These are phyloP conservation scores for Pseudomicrostroma phylloplanum DNA, from an alignment of 1,284 basidiomycete genomes.

Conservation along the genomic window DNA sequence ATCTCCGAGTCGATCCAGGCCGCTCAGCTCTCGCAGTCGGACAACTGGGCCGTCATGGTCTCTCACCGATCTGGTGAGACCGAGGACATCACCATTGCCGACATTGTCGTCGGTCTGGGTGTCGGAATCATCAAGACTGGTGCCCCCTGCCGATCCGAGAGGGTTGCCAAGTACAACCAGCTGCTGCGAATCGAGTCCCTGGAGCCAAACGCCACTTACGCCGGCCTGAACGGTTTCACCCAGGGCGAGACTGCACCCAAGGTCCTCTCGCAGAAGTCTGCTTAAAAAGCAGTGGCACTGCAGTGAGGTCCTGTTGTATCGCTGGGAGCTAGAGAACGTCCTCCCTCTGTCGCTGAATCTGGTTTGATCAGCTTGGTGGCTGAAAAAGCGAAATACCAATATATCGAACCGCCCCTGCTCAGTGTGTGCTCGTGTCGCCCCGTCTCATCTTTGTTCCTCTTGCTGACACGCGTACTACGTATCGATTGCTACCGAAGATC, in stretches of 20 bases:
- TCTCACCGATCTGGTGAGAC: slow-evolving; percentile 93
- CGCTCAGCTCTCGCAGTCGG: slow-evolving; percentile 90
- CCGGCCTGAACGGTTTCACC: slow-evolving; percentile 45
- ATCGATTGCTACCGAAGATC: too few species aligned
- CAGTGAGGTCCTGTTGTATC: too few species aligned
- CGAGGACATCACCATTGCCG: slow-evolving; percentile 70
- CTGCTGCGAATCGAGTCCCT: slow-evolving; percentile 46
- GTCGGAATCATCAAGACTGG: slow-evolving; percentile 97
- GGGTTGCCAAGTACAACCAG: slow-evolving; percentile 68
- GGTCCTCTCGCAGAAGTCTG: slow-evolving; percentile 15
- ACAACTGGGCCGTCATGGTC: slow-evolving; percentile 98
- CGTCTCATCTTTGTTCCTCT: too few species aligned
- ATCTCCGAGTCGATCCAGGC: slow-evolving; percentile 98
- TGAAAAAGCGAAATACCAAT: too few species aligned
- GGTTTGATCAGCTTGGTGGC: too few species aligned
- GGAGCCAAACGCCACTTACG: slow-evolving; percentile 40
- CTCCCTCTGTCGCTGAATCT: too few species aligned
- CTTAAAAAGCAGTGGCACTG: too few species aligned
- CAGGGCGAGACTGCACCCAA: slow-evolving; percentile 17
- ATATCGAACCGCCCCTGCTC: too few species aligned
- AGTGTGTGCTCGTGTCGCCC: too few species aligned
- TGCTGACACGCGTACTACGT: too few species aligned
- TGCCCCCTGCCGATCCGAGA: slow-evolving; percentile 85
- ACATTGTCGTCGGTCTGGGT: slow-evolving; percentile 89
- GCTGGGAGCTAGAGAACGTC: too few species aligned